These are phyloP conservation scores for Aspergillus pseudoterreus DNA, from an alignment of 2,329 filamentous ascomycete genomes.

Conservation along the genomic window DNA sequence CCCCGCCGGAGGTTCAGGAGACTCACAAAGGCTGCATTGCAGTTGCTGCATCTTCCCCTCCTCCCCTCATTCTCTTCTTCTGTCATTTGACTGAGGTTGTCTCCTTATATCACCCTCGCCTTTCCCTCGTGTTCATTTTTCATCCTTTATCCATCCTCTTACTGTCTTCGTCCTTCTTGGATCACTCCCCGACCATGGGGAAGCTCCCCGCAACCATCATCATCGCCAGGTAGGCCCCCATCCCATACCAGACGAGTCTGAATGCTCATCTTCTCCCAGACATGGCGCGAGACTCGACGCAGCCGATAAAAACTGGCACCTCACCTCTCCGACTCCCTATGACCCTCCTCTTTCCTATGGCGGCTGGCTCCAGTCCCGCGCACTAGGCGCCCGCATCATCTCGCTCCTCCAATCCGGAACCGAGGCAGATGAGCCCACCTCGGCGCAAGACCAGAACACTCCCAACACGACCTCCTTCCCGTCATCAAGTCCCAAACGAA, in stretches of 20 bases:
- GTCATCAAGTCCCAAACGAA: slow-evolving; percentile 39
- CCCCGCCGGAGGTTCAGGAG: slow-evolving; percentile 7
- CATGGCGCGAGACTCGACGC: slow-evolving; percentile 93
- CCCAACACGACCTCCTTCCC: slow-evolving; percentile 3
- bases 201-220: slow-evolving; percentile 41
- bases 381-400: slow-evolving; percentile 79
- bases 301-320: slow-evolving; percentile 91
- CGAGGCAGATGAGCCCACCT: slow-evolving; percentile 8
- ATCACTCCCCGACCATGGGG: slow-evolving; percentile 21
- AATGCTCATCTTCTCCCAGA: slow-evolving; percentile 41
- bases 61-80: not conserved
- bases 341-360: slow-evolving; percentile 93
- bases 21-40: not conserved
- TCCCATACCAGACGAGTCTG: too few relatives aligned
- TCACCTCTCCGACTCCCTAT: slow-evolving; percentile 89
- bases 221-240: slow-evolving; percentile 36
- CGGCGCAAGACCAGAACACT: slow-evolving; percentile 2
- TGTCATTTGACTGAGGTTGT: not conserved
- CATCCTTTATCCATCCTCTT: too few relatives aligned
- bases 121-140: too few relatives aligned
- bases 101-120: too few relatives aligned
- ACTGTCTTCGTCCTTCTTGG: too few relatives aligned
- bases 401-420: slow-evolving; percentile 58
- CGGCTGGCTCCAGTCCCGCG: slow-evolving; percentile 83
- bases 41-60: not conserved